phyloP scores from a whole-genome alignment of 2,329 filamentous ascomycete genomes.

The Pseudocercospora vitis region DNA sequence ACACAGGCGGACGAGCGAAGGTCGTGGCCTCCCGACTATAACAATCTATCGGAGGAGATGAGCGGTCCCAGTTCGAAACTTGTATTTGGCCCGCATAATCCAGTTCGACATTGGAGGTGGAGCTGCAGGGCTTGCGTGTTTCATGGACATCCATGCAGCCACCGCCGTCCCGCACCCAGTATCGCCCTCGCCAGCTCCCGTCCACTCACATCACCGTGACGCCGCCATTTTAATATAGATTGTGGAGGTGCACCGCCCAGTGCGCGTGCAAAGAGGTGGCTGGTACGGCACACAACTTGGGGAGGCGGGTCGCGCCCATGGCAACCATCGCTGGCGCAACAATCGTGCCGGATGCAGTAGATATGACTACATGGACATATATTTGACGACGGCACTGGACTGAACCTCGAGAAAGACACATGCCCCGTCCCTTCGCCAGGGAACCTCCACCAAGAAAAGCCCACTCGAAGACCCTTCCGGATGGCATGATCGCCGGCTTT shows the following conservation, averaged over 20 bases:
- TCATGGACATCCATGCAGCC: constrained; percentile 16
- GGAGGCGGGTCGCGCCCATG: neutral
- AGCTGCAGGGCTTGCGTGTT: constrained; percentile 13
- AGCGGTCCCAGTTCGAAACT: constrained; percentile 19
- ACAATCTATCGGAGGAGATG: constrained; percentile 22
- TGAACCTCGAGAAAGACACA: neutral
- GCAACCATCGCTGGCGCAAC: constrained; percentile 1
- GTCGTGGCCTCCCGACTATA: neutral
- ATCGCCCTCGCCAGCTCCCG: neutral
- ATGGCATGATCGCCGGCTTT: constrained; percentile 5
- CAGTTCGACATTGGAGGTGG: constrained; percentile 15
- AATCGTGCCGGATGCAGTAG: too few relatives aligned
- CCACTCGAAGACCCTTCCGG: neutral
- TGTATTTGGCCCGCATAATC: constrained; percentile 18
- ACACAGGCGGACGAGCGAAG: neutral
- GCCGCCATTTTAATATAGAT: constrained; percentile 5
- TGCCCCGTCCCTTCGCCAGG: neutral
- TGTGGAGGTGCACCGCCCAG: constrained; percentile 4
- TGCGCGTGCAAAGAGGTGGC: neutral
- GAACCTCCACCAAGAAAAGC: neutral
- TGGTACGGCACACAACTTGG: neutral
- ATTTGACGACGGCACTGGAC: neutral
- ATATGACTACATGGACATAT: neutral
- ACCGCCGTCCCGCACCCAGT: constrained; percentile 9
- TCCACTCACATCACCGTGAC: constrained; percentile 11